A percentile compares a stretch with the other conserved stretches of the same genome.
These are phyloP conservation scores for Colletotrichum sansevieriae DNA, from an alignment of 2,329 filamentous ascomycete genomes.

Conservation along the genomic window DNA sequence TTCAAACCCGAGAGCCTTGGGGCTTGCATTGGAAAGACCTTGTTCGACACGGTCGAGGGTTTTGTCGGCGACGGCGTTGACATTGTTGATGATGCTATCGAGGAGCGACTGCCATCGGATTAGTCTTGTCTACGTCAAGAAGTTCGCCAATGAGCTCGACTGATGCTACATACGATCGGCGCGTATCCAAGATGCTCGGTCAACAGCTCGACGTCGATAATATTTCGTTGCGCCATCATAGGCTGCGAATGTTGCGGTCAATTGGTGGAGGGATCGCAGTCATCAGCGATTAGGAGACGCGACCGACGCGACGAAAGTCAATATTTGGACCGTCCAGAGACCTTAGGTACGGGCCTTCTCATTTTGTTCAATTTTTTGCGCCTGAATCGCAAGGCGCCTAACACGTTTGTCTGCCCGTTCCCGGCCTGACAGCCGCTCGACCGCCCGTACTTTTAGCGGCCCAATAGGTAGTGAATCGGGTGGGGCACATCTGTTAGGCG, in stretches of 20 bases:
- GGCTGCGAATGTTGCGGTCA: not conserved
- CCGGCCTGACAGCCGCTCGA: slow-evolving; percentile 16
- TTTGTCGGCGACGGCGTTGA: slow-evolving; percentile 93
- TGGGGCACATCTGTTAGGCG: slow-evolving; percentile 4
- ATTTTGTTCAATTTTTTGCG: not conserved
- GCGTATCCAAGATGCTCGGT: slow-evolving; percentile 98
- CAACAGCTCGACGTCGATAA: slow-evolving; percentile 75
- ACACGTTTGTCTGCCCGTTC: not conserved
- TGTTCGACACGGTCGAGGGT: slow-evolving; percentile 90
- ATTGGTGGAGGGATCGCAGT: slow-evolving; percentile 5
- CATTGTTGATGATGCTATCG: slow-evolving; percentile 97
- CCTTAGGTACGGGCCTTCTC: not conserved
- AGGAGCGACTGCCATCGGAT: slow-evolving; percentile 77
- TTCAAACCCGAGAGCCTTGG: slow-evolving; percentile 84
- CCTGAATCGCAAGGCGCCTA: slow-evolving; percentile 40
- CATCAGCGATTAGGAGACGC: slow-evolving; percentile 31
- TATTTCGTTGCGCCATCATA: slow-evolving; percentile 47
- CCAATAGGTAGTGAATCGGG: slow-evolving; percentile 17
- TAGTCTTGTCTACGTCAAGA: slow-evolving; percentile 32
- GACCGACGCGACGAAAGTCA: slow-evolving; percentile 41
- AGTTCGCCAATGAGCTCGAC: slow-evolving; percentile 14
- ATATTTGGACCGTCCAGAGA: slow-evolving; percentile 29
- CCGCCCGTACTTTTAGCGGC: slow-evolving; percentile 21
- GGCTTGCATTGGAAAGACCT: slow-evolving; percentile 80
- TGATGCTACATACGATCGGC: slow-evolving; percentile 76